Evolutionary conservation across 768 basidiomycete genomes (phyloP).

Genomic region (Suillus bovinus): DNA sequence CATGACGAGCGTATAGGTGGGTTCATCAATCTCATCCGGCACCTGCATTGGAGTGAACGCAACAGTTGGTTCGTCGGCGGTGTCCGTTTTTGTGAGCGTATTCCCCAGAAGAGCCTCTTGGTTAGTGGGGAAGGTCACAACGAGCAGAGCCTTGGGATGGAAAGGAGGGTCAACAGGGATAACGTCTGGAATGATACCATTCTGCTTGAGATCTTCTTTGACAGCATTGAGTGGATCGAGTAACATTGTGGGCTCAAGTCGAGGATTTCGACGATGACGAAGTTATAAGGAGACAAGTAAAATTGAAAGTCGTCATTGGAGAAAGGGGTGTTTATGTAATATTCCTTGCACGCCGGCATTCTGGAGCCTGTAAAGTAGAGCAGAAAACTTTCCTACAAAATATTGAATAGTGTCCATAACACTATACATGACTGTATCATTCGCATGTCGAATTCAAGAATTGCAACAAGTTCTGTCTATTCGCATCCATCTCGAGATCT

Average conservation of each 20-base stretch:
- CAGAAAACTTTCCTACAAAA: neutral
- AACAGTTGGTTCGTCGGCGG: conserved; percentile 52
- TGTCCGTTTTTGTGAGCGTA: conserved; percentile 36
- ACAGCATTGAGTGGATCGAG: conserved; percentile 30
- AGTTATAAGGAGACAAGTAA: neutral
- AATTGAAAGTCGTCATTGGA: neutral
- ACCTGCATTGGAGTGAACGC: conserved; percentile 44
- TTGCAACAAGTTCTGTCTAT: conserved; percentile 50
- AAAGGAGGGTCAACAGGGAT: conserved; percentile 26
- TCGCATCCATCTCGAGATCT: conserved; percentile 57
- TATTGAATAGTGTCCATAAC: neutral
- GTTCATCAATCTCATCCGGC: conserved; percentile 31
- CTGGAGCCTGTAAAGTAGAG: neutral
- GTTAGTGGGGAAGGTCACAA: conserved; percentile 29
- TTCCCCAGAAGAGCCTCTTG: conserved; percentile 40
- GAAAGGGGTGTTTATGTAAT: conserved; percentile 3
- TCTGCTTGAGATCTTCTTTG: conserved; percentile 13
- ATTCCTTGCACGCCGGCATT: neutral
- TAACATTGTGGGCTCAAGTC: conserved; percentile 1
- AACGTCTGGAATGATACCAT: conserved; percentile 33
- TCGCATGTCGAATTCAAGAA: conserved; percentile 56
- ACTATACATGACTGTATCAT: conserved; percentile 13
- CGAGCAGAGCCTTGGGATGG: conserved; percentile 28
- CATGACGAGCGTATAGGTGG: conserved; percentile 55
- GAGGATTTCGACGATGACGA: neutral